Base-by-base conservation (phyloP, 2,329 filamentous ascomycete species). In the Fusarium compactum region DNA sequence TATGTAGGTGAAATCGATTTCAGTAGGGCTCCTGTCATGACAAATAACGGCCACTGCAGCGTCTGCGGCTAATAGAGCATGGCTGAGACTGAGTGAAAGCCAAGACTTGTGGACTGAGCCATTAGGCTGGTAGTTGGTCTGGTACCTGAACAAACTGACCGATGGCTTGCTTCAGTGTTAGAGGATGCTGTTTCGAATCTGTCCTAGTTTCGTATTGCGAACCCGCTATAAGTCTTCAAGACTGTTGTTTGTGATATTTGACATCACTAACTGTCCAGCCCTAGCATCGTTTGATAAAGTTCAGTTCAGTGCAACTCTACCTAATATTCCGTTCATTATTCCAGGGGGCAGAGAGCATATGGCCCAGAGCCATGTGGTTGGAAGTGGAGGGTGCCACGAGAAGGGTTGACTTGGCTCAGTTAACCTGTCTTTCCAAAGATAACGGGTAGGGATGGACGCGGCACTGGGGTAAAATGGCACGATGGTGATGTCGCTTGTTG, bases 401-500 rank as follows among this genome's bases (percentile, higher is more conserved):
- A 55, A 34, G 48, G 54, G 15, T 62, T 12, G 40, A 55, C 22
- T 18, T 25, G 41, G 57, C 20, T 62, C 24, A 40, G 34, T 29
- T 43, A 40, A 53, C 20, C 27, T 29, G 30, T 18, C 18, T 10
- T 38, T 10, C 18, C 18, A 38, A 38, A 57, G 15, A 61, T 52
- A 43, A 38, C 14, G 20, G 44, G 32, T 47, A 58, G 44, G 55
- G 65, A 66, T 56, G 62, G 65, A 32, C 61, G 55, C 60, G 61
- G 46, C 34, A 50, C 61, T 67, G 62, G 29, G 61, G 65, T 54
- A 51, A 34, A 16, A 58, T 66, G 55, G 66, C 66, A 70, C 44
- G 41, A 67, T 56, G 22, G 48, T 55, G 62, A 70, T 70, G 62
- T 63, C 63, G 67, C 38, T 50, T 63, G 48, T 55, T n/a, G 25